These are phyloP conservation scores for Trichophyton rubrum DNA, from an alignment of 2,329 filamentous ascomycete genomes.

Conservation along the genomic window DNA sequence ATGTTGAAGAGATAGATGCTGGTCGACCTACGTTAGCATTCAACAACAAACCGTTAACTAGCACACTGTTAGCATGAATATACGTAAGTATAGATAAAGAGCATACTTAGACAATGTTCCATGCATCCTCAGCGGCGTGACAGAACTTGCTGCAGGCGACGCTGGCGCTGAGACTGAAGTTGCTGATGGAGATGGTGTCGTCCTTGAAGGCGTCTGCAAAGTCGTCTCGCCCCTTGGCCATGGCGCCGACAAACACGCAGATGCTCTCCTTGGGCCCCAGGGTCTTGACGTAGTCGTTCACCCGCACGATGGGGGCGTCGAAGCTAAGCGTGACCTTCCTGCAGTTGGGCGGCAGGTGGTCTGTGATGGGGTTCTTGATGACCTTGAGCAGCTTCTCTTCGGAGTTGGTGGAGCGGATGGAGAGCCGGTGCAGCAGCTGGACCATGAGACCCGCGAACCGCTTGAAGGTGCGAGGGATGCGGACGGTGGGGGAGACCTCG, in stretches of 20 bases:
- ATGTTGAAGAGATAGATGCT: constrained; percentile 1
- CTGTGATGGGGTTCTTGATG: constrained; percentile 95
- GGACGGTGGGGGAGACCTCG: constrained; percentile 93
- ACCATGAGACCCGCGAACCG: constrained; percentile 98
- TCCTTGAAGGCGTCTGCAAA: constrained; percentile 93
- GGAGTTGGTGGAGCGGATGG: constrained; percentile 90
- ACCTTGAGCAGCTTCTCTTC: constrained; percentile 96
- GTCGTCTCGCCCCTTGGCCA: constrained; percentile 93
- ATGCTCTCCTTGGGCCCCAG: constrained; percentile 78
- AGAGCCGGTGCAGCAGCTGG: constrained; percentile 85
- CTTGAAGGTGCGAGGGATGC: constrained; percentile 97
- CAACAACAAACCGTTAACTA: neutral
- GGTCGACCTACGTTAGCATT: neutral
- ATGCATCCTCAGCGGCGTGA: constrained; percentile 91
- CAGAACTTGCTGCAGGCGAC: constrained; percentile 99
- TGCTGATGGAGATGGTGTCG: constrained; percentile 96
- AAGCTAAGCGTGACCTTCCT: constrained; percentile 95
- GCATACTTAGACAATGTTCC: constrained; percentile 66
- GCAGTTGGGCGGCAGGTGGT: constrained; percentile 92
- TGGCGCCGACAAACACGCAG: constrained; percentile 93
- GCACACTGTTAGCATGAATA: neutral
- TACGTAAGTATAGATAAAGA: no score
- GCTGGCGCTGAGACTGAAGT: constrained; percentile 92
- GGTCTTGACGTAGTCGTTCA: constrained; percentile 75
- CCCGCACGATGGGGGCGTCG: constrained; percentile 74